Percentiles rank a stretch among this genome's conserved stretches.
Conservation (phyloP, 73 alveolate species). For the Paramecium biaurelia region DNA sequence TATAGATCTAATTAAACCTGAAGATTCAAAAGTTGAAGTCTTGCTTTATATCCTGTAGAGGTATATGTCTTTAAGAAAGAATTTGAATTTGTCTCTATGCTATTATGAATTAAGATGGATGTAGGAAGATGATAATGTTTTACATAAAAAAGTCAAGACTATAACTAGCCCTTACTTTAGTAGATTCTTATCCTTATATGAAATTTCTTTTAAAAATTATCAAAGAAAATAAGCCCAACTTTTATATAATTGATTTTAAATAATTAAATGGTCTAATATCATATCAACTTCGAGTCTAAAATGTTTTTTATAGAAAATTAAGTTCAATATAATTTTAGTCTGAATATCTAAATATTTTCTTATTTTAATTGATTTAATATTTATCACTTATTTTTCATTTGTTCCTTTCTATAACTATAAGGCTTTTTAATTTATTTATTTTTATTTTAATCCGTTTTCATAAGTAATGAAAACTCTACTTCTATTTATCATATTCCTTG, state of each 20-base stretch:
- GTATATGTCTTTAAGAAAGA: background rate
- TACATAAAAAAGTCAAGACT: background rate
- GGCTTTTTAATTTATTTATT: background rate
- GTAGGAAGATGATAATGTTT: background rate
- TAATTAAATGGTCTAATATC: background rate
- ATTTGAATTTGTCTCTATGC: background rate
- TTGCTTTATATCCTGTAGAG: background rate
- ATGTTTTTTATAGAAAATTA: background rate
- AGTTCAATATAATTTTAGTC: background rate
- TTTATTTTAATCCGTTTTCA: conserved; percentile 9
- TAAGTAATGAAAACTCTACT: background rate
- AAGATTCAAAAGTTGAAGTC: conserved; percentile 31
- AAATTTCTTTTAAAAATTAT: background rate
- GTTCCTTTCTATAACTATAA: background rate
- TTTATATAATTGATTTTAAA: background rate
- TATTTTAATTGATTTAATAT: background rate
- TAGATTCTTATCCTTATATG: conserved; percentile 12
- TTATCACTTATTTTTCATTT: background rate
- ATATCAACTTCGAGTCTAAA: background rate
- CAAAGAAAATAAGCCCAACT: background rate
- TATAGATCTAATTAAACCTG: background rate
- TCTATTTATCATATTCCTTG: background rate
- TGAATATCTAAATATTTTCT: background rate
- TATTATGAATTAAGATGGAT: conserved; percentile 36
- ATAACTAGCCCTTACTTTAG: background rate